Evolutionary conservation across 805 yeast species (phyloP).

Genomic region (Cyberlindnera veronae): DNA sequence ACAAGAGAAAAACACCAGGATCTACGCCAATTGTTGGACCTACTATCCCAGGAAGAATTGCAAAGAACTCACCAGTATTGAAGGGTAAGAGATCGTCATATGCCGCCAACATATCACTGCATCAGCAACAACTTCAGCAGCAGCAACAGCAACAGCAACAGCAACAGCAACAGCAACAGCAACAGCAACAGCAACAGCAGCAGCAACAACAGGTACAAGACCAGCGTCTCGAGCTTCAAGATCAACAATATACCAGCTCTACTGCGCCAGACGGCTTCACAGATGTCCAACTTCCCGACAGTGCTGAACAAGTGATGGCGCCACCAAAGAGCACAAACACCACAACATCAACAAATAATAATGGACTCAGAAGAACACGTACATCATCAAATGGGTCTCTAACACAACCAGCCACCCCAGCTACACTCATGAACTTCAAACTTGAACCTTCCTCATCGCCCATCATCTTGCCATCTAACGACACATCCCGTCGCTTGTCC

Average conservation of each 20-base stretch:
- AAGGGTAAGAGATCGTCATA: conserved; percentile 29
- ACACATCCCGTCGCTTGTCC: conserved; percentile 18
- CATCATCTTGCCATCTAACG: conserved; percentile 22
- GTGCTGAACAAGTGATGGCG: conserved; percentile 16
- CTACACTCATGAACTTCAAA: conserved; percentile 26
- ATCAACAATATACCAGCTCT: conserved; percentile 2
- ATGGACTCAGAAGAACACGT: conserved; percentile 21
- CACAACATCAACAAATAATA: conserved; percentile 1
- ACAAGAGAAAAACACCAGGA: conserved; percentile 38
- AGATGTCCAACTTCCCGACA: conserved; percentile 3
- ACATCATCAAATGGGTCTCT: conserved; percentile 19
- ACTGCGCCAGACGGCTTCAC: conserved; percentile 4
- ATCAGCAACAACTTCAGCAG: conserved; percentile 19
- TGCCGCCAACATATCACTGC: conserved; percentile 14
- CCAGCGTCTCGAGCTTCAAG: too few relatives aligned
- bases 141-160: conserved; percentile 17
- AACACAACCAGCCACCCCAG: conserved; percentile 28
- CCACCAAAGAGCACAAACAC: conserved; percentile 20
- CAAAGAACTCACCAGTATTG: conserved; percentile 38
- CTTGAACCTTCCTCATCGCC: conserved; percentile 20
- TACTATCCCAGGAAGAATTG: conserved; percentile 29
- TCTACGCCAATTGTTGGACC: conserved; percentile 38
- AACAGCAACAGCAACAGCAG: too few relatives aligned
- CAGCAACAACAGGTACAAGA: conserved; percentile 14
- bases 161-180: conserved; percentile 9